A percentile compares a stretch with the other conserved stretches of the same genome.
phyloP scores from a whole-genome alignment of 1,284 basidiomycete species.

The Naganishia sp. region DNA sequence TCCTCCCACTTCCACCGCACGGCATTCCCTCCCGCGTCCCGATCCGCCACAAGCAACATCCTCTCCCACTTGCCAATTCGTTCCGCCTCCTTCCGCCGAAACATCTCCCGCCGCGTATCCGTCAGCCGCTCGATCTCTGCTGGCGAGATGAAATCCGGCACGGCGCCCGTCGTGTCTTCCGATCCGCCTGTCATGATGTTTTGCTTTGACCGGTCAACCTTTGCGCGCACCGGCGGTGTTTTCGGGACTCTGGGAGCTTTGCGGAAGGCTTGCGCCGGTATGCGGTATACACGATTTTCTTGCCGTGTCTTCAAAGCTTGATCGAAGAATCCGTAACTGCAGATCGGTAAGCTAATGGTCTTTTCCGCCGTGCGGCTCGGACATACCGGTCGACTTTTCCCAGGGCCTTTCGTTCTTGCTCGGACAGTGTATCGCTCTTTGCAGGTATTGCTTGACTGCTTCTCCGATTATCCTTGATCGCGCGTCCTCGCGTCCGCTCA shows the following conservation, averaged over 20 bases:
- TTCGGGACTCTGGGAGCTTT: conserved; percentile 63
- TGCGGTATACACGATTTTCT: conserved; percentile 72
- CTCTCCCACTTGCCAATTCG: conserved; percentile 83
- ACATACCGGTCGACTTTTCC: conserved; percentile 74
- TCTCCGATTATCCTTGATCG: conserved; percentile 47
- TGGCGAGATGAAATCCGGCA: conserved; percentile 25
- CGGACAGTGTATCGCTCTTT: conserved; percentile 45
- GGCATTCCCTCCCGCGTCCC: conserved; percentile 76
- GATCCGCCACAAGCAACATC: conserved; percentile 68
- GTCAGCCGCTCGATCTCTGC: conserved; percentile 18
- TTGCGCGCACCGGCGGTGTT: conserved; percentile 46
- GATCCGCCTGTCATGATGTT: conserved; percentile 17
- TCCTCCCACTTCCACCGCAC: conserved; percentile 68
- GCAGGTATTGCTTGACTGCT: conserved; percentile 60
- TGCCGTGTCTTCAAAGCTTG: conserved; percentile 59
- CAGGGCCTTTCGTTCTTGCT: conserved; percentile 67
- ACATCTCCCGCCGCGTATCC: conserved; percentile 22
- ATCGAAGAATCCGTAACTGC: conserved; percentile 82
- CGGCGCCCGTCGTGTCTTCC: conserved; percentile 26
- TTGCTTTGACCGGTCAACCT: conserved; percentile 57
- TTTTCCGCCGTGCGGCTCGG: not conserved
- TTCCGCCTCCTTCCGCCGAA: conserved; percentile 61
- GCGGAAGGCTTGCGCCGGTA: conserved; percentile 65
- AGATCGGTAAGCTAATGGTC: conserved; percentile 14
- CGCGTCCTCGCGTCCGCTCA: conserved; percentile 85